These are phyloP conservation scores for Venturia asperata DNA, from an alignment of 2,329 filamentous ascomycete species.

Conservation along the genomic window DNA sequence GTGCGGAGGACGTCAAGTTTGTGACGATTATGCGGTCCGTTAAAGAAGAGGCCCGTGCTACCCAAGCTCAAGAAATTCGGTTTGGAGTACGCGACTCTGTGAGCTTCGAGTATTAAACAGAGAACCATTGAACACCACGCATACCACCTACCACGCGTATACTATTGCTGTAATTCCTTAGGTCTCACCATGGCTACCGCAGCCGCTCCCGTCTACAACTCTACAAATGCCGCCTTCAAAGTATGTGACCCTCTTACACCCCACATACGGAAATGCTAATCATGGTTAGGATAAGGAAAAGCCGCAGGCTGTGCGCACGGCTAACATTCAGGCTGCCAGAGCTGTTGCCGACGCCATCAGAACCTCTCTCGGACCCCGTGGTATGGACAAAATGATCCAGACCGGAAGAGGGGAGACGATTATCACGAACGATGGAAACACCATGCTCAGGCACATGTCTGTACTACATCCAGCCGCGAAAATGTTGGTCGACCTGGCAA, in stretches of 20 bases:
- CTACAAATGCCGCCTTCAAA: constrained; percentile 59
- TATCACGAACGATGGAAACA: constrained; percentile 99
- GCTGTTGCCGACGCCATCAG: constrained; percentile 96
- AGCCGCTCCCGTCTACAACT: constrained; percentile 19
- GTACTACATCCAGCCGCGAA: constrained; percentile 99
- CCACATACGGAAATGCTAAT: constrained; percentile 32
- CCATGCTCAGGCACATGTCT: constrained; percentile 98
- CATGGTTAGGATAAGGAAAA: constrained; percentile 75
- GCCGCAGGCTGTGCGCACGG: constrained; percentile 90
- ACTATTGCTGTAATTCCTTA: neutral
- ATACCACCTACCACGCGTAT: neutral
- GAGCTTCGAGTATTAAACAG: neutral
- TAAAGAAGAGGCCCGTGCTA: neutral
- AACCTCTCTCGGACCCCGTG: constrained; percentile 90
- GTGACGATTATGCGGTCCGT: too few relatives aligned
- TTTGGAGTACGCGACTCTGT: constrained; percentile 6
- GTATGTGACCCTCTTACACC: constrained; percentile 31
- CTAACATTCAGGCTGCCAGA: constrained; percentile 95
- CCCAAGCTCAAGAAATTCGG: neutral
- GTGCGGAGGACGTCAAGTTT: neutral
- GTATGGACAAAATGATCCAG: constrained; percentile 99
- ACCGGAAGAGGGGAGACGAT: constrained; percentile 94
- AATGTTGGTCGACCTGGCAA: constrained; percentile 96
- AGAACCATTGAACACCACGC: neutral
- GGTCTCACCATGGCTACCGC: constrained; percentile 4